These are phyloP conservation scores for Fomitopsis betulina DNA, from an alignment of 1,284 basidiomycete genomes.

Conservation along the genomic window DNA sequence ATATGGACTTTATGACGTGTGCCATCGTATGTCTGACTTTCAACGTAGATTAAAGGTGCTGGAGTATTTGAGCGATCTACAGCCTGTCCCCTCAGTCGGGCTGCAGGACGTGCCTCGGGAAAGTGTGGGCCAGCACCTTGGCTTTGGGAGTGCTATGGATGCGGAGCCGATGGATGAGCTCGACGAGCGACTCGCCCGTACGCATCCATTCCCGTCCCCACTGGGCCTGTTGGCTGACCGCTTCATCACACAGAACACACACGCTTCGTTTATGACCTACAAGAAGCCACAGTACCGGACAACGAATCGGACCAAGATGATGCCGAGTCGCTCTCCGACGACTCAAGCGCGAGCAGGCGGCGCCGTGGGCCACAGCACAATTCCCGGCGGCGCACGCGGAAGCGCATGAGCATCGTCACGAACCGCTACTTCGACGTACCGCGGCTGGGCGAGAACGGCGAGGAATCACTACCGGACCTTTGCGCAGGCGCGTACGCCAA, in stretches of 20 bases:
- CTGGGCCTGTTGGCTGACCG: not conserved
- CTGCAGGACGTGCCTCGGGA: constrained; percentile 82
- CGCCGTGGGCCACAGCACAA: not conserved
- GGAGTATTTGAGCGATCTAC: constrained; percentile 74
- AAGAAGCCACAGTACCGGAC: constrained; percentile 44
- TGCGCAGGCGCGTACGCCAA: constrained; percentile 22
- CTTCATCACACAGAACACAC: constrained; percentile 46
- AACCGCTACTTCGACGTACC: constrained; percentile 49
- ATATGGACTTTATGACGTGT: not conserved
- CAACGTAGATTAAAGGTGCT: constrained; percentile 59
- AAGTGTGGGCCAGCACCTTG: constrained; percentile 59
- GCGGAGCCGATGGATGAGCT: constrained; percentile 48
- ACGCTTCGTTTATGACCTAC: constrained; percentile 57
- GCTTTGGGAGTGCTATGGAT: constrained; percentile 43
- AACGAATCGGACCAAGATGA: constrained; percentile 31
- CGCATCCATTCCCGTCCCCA: constrained; percentile 22
- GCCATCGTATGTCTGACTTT: constrained; percentile 2
- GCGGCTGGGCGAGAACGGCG: constrained; percentile 21
- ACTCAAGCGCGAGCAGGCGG: not conserved
- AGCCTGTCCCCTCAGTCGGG: constrained; percentile 82
- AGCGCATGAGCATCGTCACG: constrained; percentile 66
- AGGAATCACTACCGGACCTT: constrained; percentile 11
- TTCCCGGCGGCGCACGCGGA: constrained; percentile 26
- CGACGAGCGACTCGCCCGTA: constrained; percentile 68
- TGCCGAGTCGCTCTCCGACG: not conserved